Percentiles rank a stretch among this genome's conserved stretches.
Evolutionary conservation across 805 yeast species (phyloP).

Genomic region (Saccharomyces eubayanus): DNA sequence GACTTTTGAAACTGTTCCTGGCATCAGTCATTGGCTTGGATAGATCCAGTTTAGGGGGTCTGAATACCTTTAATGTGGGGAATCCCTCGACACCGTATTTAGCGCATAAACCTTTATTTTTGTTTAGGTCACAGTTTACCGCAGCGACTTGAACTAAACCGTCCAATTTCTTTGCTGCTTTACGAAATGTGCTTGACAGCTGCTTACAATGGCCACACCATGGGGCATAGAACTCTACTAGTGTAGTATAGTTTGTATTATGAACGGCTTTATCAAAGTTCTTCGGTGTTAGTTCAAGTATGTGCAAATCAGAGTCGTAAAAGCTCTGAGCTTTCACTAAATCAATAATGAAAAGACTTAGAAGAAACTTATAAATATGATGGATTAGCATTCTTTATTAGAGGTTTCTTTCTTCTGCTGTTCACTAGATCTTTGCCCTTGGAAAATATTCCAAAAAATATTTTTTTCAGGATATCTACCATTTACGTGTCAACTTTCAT

Average conservation of each 20-base stretch:
- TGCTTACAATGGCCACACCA: conserved; percentile 95
- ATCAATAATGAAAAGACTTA: background rate
- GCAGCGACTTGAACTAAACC: conserved; percentile 63
- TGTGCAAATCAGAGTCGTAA: conserved; percentile 30
- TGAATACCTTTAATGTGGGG: conserved; percentile 75
- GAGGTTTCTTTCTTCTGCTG: background rate
- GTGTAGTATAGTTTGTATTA: conserved; percentile 64
- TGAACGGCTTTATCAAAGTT: conserved; percentile 62
- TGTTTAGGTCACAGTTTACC: conserved; percentile 71
- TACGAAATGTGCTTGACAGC: conserved; percentile 54
- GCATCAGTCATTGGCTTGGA: conserved; percentile 15
- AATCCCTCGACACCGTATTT: conserved; percentile 61
- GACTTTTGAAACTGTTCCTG: conserved; percentile 20
- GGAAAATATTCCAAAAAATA: background rate
- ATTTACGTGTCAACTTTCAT: background rate
- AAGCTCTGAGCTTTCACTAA: conserved; percentile 17
- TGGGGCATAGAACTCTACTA: conserved; percentile 90
- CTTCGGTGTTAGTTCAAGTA: conserved; percentile 47
- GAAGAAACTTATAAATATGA: background rate
- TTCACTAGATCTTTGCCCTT: background rate
- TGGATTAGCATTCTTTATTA: background rate
- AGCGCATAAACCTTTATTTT: conserved; percentile 63
- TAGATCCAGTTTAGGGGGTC: conserved; percentile 60
- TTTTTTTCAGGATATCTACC: background rate
- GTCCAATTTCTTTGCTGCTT: conserved; percentile 52